Percentiles rank a stretch among this genome's conserved stretches.
These are phyloP conservation scores for Passiflora organensis DNA, from an alignment of 345 rosid species.

Conservation along the genomic window DNA sequence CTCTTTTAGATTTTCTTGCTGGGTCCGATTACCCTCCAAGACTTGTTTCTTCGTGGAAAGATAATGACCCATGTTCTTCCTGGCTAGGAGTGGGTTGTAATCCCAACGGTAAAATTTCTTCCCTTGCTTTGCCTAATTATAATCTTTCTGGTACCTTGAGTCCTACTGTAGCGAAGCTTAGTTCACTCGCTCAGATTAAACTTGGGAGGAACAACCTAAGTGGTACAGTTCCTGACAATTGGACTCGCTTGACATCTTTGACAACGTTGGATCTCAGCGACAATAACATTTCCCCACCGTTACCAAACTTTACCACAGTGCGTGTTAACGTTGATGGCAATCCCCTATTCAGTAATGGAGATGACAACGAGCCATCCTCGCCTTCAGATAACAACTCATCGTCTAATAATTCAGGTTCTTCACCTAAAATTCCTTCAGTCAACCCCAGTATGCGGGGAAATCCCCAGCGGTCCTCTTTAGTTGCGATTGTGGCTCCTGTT, in stretches of 20 bases:
- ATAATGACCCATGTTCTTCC: slow-evolving; percentile 53
- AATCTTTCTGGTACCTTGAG: slow-evolving; percentile 62
- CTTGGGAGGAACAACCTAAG: slow-evolving; percentile 43
- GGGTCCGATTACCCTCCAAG: slow-evolving; percentile 51
- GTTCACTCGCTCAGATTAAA: slow-evolving; percentile 36
- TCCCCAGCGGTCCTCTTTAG: slow-evolving; percentile 24
- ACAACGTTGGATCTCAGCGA: slow-evolving; percentile 44
- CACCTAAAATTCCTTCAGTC: slow-evolving; percentile 26
- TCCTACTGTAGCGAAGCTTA: slow-evolving; percentile 50
- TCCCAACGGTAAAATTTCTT: slow-evolving; percentile 17
- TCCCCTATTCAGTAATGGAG: slow-evolving; percentile 27
- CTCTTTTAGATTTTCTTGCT: slow-evolving; percentile 53
- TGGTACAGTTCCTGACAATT: slow-evolving; percentile 48
- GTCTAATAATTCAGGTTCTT: slow-evolving; percentile 17
- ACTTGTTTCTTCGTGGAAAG: slow-evolving; percentile 55
- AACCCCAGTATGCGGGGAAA: slow-evolving; percentile 14
- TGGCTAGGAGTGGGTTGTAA: slow-evolving; percentile 57
- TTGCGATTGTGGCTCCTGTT: slow-evolving; percentile 42
- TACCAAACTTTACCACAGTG: slow-evolving; percentile 43
- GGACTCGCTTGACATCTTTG: slow-evolving; percentile 56
- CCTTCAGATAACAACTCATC: neutral
- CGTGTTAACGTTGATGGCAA: slow-evolving; percentile 34
- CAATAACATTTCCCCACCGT: slow-evolving; percentile 57
- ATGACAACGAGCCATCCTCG: neutral
- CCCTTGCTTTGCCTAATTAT: slow-evolving; percentile 39